Percentiles rank a stretch among this genome's conserved stretches.
phyloP scores from a whole-genome alignment of 768 basidiomycete genomes.

The Hysterangium stoloniferum region DNA sequence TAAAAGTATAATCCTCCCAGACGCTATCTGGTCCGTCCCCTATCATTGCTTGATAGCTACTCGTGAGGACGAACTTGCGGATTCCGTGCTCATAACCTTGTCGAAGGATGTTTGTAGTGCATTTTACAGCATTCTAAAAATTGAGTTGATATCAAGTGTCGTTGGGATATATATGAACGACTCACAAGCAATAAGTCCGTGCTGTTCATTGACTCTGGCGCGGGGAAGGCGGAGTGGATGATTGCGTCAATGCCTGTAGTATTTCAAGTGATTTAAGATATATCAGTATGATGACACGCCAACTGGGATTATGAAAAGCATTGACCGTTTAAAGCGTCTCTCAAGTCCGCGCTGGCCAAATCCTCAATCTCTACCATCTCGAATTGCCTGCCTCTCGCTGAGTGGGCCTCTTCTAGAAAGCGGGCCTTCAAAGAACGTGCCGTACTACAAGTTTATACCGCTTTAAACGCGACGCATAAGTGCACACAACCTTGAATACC shows the following conservation, averaged over 20 bases:
- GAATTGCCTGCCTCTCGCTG: background rate
- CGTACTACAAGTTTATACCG: background rate
- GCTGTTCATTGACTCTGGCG: conserved; percentile 6
- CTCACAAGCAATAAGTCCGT: background rate
- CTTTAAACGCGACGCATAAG: background rate
- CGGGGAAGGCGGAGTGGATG: conserved; percentile 8
- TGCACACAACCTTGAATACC: background rate
- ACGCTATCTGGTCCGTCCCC: conserved; percentile 1
- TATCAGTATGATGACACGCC: background rate
- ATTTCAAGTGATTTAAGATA: too few species aligned
- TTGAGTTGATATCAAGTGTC: background rate
- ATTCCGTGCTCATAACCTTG: conserved; percentile 8
- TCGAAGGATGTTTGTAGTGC: conserved; percentile 2
- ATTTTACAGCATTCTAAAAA: background rate
- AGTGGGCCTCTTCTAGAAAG: conserved; percentile 5
- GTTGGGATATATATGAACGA: background rate
- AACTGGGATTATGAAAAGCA: background rate
- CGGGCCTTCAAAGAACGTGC: conserved; percentile 4
- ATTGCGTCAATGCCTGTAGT: background rate
- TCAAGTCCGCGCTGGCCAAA: conserved; percentile 11
- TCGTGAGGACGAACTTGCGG: conserved; percentile 6
- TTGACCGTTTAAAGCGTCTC: background rate
- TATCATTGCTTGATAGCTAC: conserved; percentile 6
- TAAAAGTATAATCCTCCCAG: conserved; percentile 8
- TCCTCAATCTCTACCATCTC: conserved; percentile 16